A percentile compares a stretch with the other conserved stretches of the same genome.
These are phyloP conservation scores for Orbilia javanica DNA, from an alignment of 2,329 filamentous ascomycete species.

Conservation along the genomic window DNA sequence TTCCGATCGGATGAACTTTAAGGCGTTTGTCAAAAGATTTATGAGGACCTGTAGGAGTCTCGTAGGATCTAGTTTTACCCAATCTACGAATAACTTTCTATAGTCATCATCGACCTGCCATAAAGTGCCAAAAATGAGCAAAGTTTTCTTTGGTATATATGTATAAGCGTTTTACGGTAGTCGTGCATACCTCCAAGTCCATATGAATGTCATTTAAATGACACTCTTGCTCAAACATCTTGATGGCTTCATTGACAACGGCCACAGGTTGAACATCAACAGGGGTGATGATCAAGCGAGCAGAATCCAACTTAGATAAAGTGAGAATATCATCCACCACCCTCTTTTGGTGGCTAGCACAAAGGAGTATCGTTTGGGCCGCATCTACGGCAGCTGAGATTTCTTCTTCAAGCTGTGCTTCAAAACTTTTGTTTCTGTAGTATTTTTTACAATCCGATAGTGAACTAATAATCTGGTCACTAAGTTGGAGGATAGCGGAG, in stretches of 20 bases:
- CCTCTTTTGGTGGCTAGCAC: conserved; percentile 81
- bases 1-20: conserved; percentile 74
- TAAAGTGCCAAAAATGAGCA: not conserved
- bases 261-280: conserved; percentile 76
- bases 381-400: conserved; percentile 72
- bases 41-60: conserved; percentile 45
- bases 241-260: conserved; percentile 71
- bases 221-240: conserved; percentile 50
- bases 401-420: conserved; percentile 29
- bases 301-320: conserved; percentile 78
- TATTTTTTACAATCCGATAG: conserved; percentile 40
- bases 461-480: conserved; percentile 74
- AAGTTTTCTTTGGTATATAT: not conserved
- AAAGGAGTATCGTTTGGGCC: conserved; percentile 82
- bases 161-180: not conserved
- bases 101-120: conserved; percentile 40
- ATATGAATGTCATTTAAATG: conserved; percentile 44
- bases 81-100: conserved; percentile 54
- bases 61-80: conserved; percentile 43
- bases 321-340: conserved; percentile 78
- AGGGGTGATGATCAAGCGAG: conserved; percentile 69
- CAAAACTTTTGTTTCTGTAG: conserved; percentile 60
- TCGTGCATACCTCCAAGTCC: conserved; percentile 38
- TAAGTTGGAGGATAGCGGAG: conserved; percentile 79
- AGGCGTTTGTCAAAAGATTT: conserved; percentile 69